These are phyloP conservation scores for Gyromitra esculenta DNA, from an alignment of 2,329 filamentous ascomycete genomes.

Conservation along the genomic window DNA sequence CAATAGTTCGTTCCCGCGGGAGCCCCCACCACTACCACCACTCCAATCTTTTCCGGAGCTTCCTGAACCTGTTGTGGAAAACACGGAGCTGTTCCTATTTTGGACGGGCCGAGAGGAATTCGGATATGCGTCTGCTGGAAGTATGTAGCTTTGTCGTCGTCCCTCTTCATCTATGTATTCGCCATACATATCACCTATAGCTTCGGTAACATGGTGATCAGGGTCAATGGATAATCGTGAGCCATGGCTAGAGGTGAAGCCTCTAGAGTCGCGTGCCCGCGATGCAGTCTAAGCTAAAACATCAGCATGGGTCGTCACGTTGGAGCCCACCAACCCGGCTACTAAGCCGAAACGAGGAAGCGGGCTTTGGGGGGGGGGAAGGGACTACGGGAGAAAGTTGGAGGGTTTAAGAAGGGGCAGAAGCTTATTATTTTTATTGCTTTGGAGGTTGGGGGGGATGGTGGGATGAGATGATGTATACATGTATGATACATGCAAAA, in stretches of 20 bases:
- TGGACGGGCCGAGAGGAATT: conserved; percentile 31
- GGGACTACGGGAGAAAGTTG: conserved; percentile 11
- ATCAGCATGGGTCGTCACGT: conserved; percentile 43
- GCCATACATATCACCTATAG: conserved; percentile 89
- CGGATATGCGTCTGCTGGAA: conserved; percentile 51
- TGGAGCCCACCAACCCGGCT: conserved; percentile 30
- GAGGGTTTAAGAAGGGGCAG: conserved; percentile 28
- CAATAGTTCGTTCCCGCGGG: conserved; percentile 38
- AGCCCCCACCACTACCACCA: conserved; percentile 23
- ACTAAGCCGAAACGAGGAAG: conserved; percentile 39
- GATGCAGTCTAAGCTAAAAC: conserved; percentile 54
- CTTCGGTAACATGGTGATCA: conserved; percentile 92
- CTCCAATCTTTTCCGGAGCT: conserved; percentile 44
- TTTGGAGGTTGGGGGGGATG: not conserved
- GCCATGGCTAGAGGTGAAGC: conserved; percentile 57
- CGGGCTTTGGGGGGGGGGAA: conserved; percentile 16
- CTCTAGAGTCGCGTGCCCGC: conserved; percentile 56
- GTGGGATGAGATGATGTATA: conserved; percentile 18
- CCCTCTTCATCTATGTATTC: conserved; percentile 60
- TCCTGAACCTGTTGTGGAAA: conserved; percentile 40
- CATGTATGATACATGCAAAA: conserved; percentile 10
- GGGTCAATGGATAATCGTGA: conserved; percentile 72
- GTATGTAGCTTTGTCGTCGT: conserved; percentile 52
- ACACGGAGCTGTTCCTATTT: conserved; percentile 57
- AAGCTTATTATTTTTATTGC: not conserved